A percentile compares a stretch with the other conserved stretches of the same genome.
Evolutionary conservation across 2,329 filamentous ascomycete species (phyloP).

Genomic region (Penicillium sp.): DNA sequence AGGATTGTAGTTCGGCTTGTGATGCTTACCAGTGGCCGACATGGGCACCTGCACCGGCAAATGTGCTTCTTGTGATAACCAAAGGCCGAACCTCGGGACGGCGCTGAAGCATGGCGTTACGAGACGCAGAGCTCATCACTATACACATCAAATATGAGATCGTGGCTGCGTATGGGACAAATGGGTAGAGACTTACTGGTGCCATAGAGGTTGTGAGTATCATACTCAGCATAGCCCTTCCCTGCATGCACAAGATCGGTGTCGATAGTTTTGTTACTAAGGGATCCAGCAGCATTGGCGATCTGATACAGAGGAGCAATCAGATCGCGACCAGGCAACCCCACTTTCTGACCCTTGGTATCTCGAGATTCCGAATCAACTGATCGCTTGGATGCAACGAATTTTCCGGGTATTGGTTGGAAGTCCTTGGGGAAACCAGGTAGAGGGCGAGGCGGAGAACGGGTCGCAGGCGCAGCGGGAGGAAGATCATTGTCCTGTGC

Average conservation of each 20-base stretch:
- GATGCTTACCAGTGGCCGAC: conserved; percentile 54
- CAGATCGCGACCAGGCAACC: conserved; percentile 64
- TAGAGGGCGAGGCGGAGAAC: conserved; percentile 63
- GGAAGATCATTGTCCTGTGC: conserved; percentile 46
- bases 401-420: conserved; percentile 52
- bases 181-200: conserved; percentile 45
- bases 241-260: conserved; percentile 66
- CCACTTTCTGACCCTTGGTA: conserved; percentile 48
- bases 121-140: conserved; percentile 69
- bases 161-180: neutral
- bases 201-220: conserved; percentile 77
- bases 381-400: conserved; percentile 9
- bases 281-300: conserved; percentile 58
- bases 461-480: conserved; percentile 63
- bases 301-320: conserved; percentile 67
- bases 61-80: conserved; percentile 75
- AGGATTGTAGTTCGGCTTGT: conserved; percentile 20
- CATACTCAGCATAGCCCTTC: conserved; percentile 68
- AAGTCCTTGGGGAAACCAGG: conserved; percentile 70
- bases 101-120: conserved; percentile 65
- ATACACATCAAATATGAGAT: neutral
- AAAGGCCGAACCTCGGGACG: conserved; percentile 66
- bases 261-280: conserved; percentile 61
- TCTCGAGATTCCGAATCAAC: conserved; percentile 2
- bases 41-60: conserved; percentile 66